Base-by-base conservation (phyloP, 140 eudicot genomes). In the Flaveria floridana region DNA sequence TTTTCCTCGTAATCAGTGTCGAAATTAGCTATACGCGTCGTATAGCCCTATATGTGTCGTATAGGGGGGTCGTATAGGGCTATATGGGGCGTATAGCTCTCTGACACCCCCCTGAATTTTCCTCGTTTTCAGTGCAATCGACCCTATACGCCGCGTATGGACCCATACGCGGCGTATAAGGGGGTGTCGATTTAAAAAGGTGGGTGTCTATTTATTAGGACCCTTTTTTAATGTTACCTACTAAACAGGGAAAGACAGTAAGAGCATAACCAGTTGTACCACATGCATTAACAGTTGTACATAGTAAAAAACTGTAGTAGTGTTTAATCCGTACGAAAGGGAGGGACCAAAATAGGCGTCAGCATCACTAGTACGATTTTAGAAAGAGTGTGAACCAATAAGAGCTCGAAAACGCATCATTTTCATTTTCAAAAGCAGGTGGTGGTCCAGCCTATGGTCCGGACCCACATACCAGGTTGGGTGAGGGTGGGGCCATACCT, bases 321-420 rank as follows among this genome's bases (percentile, higher is more conserved):
- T 34, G 72, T 68, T 66, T 68, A 12, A 14, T 48, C 76, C 77
- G 78, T 61, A 71, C 66, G 34, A 3, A 13, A 4, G 5, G 39
- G 6, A 48, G 37, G 79, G 74, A 61, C 76, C 76, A 66, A 74
- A 72, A 73, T 16, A 34, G 42, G 41, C 37, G 77, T 78, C 78
- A 50, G 23, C 14, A 16, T 65, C 75, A 44, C 1, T 57, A 30
- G 84, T 80, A 80, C 80, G 72, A 46, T 80, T 26, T 57, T 50
- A 44, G 78, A 53, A 70, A 76, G 37, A 47, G 71, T 16, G 53
- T 6, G 55, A 72, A 46, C 85, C 85, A 81, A 81, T 81, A 3
- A 71, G 65, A 65, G 1, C 13, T 50, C 84, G 85, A 76, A 81
- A 76, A 81, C 85, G 71, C 85, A 81, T 81, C 0, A 55, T 28